Percentiles rank a stretch among this genome's conserved stretches.
Evolutionary conservation across 2,329 filamentous ascomycete species (phyloP).

Genomic region (Neospermospora avenae): DNA sequence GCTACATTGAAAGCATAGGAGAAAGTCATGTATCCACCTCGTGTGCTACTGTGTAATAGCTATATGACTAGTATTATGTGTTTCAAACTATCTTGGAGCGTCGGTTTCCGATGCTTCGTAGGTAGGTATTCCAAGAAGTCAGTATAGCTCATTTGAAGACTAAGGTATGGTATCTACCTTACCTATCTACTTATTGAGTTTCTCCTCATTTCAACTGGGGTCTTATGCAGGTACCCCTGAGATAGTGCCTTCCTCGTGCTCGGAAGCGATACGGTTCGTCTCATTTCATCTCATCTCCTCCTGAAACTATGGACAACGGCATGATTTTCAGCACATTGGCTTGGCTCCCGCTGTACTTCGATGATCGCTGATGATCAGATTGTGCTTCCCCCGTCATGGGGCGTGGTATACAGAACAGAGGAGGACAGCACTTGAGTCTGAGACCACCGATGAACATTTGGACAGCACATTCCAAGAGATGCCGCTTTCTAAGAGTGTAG

Average conservation of each 20-base stretch:
- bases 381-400: not conserved
- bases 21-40: no score
- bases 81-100: no score
- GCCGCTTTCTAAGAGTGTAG: not conserved
- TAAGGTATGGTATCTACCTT: no score
- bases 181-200: not conserved
- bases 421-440: no score
- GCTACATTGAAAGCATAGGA: no score
- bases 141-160: no score
- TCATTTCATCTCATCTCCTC: not conserved
- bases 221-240: slow-evolving; percentile 3
- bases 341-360: not conserved
- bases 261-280: slow-evolving; percentile 2
- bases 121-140: no score
- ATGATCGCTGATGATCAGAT: not conserved
- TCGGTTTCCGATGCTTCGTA: no score
- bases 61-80: no score
- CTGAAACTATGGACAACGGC: not conserved
- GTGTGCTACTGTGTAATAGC: no score
- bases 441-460: no score
- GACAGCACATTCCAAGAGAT: no score
- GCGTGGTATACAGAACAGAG: not conserved
- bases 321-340: slow-evolving; percentile 3
- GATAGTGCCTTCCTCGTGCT: not conserved
- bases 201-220: not conserved